Evolutionary conservation across 1,284 basidiomycete species (phyloP), one percentile per base, ranked within the genome.

Genomic region (Chiua sp.): DNA sequence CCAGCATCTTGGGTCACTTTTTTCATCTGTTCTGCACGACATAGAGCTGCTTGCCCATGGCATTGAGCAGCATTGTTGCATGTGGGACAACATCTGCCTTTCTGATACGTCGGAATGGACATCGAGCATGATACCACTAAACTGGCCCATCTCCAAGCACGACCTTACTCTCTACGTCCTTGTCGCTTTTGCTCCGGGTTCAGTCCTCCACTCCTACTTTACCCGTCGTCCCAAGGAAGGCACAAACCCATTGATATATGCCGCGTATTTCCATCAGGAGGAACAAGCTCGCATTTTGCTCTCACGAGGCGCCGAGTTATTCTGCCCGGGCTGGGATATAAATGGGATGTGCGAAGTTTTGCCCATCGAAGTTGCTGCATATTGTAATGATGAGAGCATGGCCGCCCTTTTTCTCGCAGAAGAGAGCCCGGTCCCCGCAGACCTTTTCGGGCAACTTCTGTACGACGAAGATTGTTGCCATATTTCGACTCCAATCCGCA

Each of bases 241-340:
- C 4, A 68, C 49, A 1, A 68, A 65, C 18, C 65, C 63, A 0
- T 57, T 65, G 12, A 39, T 49, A n/a, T 65, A 65, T 51, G 59
- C 65, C 0, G 55, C 57, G 0, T 0, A 3, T 4, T 49, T 47
- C 11, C 0, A 1, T 26, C 46, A 12, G 32, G 20, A 51, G 0
- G 52, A 50, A 20, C 65, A 68, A 35, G 57, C 63, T 0, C 53
- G 12, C 16, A 55, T 39, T 0, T 16, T 68, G 2, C n/a, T 66
- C 8, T 59, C 57, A 2, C 51, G 16, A 1, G 59, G 63, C 2
- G 51, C 12, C 16, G 10, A n/a, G 1, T 22, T 57, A 1, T 8
- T 37, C 12, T n/a, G 3, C 16, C 22, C 11, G 7, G 63, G 64
- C 2, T 33, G 23, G 48, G 20, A 56, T 33, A 1, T 54, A 12